Conservation (phyloP, 768 basidiomycete genomes). For the Lactifluus volemus region DNA sequence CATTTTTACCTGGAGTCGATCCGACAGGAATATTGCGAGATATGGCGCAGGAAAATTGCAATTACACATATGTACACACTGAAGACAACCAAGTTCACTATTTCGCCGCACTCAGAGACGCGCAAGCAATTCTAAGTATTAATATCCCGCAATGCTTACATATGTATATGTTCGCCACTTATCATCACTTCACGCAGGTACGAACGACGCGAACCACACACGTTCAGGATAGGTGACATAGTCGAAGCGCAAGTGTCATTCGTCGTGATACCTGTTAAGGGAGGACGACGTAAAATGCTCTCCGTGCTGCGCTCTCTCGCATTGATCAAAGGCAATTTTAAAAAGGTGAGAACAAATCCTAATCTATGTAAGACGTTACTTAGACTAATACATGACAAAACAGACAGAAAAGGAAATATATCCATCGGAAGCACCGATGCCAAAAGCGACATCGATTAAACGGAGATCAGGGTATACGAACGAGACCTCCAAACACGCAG, state of each 20-base stretch:
- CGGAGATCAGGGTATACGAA: neutral
- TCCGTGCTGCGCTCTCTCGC: neutral
- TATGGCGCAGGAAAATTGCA: neutral
- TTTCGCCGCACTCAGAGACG: too few relatives aligned
- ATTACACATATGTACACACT: neutral
- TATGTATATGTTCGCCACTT: too few relatives aligned
- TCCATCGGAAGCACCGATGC: neutral
- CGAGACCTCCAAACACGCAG: too few relatives aligned
- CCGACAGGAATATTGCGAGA: neutral
- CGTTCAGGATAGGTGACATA: neutral
- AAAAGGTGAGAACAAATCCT: neutral
- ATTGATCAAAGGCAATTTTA: neutral
- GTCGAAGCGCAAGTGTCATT: neutral
- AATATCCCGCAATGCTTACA: too few relatives aligned
- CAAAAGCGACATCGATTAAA: neutral
- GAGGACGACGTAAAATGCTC: neutral
- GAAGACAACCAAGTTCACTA: too few relatives aligned
- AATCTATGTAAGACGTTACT: too few relatives aligned
- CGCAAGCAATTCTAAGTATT: too few relatives aligned
- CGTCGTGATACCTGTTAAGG: neutral
- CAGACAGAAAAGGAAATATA: too few relatives aligned
- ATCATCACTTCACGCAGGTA: neutral
- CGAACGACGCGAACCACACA: neutral
- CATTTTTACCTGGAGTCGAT: neutral
- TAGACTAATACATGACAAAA: too few relatives aligned